Conservation (phyloP, 139 green algal genomes). For the Chlamydomonas schloesseri region DNA sequence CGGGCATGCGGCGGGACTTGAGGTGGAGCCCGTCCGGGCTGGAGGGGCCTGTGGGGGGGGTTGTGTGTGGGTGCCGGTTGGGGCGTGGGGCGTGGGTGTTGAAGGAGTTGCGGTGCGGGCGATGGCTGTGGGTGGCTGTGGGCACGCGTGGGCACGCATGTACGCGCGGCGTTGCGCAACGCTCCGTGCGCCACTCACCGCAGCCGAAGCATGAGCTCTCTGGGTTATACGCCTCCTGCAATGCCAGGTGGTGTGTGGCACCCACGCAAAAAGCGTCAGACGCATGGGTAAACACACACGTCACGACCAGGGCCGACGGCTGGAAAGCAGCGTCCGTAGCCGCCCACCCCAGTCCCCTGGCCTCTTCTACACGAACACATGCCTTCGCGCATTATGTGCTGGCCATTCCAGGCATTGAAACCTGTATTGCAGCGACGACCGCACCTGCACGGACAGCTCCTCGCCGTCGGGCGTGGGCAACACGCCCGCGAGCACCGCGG, state of each 20-base stretch:
- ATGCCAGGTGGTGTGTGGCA: not conserved
- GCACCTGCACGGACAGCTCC: conserved; percentile 73
- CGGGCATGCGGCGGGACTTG: conserved; percentile 61
- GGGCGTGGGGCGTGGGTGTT: not conserved
- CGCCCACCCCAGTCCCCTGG: too few relatives aligned
- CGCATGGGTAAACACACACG: not conserved
- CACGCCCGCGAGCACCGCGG: conserved; percentile 66
- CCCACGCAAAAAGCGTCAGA: not conserved
- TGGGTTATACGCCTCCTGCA: conserved; percentile 74
- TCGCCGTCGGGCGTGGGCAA: conserved; percentile 55
- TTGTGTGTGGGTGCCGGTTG: not conserved
- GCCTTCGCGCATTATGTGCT: too few relatives aligned
- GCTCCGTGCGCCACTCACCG: conserved; percentile 68
- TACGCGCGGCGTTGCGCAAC: too few relatives aligned
- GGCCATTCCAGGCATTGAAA: too few relatives aligned
- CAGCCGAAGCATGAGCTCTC: conserved; percentile 83
- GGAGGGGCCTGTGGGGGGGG: conserved; percentile 54
- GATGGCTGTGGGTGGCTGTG: not conserved
- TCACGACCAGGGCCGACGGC: not conserved
- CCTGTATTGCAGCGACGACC: too few relatives aligned
- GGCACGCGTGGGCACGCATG: too few relatives aligned
- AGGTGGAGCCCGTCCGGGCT: conserved; percentile 75
- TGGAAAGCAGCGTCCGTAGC: too few relatives aligned
- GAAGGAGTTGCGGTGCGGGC: not conserved
- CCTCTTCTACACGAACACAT: too few relatives aligned